Evolutionary conservation across 2,329 filamentous ascomycete species (phyloP).

Genomic region (Hypoxylon sp.): DNA sequence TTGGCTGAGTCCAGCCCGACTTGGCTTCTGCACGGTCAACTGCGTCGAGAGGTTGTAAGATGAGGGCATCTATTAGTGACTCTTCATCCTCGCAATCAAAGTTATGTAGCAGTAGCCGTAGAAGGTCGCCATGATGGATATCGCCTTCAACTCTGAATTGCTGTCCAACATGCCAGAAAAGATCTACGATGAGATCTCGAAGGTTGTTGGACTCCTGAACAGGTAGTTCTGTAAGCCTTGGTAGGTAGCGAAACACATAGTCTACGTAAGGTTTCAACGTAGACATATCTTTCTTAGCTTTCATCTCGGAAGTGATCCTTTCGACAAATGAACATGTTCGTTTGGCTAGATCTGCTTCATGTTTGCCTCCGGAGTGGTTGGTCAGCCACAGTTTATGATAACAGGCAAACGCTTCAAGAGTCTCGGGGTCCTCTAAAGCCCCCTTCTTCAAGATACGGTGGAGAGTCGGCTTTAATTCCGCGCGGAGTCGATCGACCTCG

Average conservation of each 20-base stretch:
- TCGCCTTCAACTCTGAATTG: constrained; percentile 10
- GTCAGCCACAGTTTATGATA: constrained; percentile 41
- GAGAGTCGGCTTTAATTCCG: constrained; percentile 36
- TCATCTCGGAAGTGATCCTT: constrained; percentile 34
- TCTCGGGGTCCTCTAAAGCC: constrained; percentile 32
- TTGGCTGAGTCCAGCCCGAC: constrained; percentile 39
- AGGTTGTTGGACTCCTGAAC: constrained; percentile 32
- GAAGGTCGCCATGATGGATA: constrained; percentile 13
- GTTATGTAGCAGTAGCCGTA: constrained; percentile 38
- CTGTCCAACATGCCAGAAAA: constrained; percentile 36
- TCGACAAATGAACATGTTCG: constrained; percentile 37
- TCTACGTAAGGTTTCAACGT: constrained; percentile 33
- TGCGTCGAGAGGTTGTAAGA: constrained; percentile 38
- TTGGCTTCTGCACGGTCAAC: constrained; percentile 35
- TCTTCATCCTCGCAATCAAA: constrained; percentile 41
- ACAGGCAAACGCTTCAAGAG: constrained; percentile 44
- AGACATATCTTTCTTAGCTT: constrained; percentile 21
- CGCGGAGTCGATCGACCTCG: constrained; percentile 39
- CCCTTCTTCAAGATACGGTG: constrained; percentile 40
- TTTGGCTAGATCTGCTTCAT: constrained; percentile 39
- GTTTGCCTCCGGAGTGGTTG: constrained; percentile 41
- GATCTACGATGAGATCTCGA: constrained; percentile 32
- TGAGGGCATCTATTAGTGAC: constrained; percentile 39
- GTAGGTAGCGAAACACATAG: constrained; percentile 39
- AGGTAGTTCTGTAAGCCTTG: constrained; percentile 38